phyloP scores from a whole-genome alignment of 2,329 filamentous ascomycete genomes.

The Orbilia javanica region DNA sequence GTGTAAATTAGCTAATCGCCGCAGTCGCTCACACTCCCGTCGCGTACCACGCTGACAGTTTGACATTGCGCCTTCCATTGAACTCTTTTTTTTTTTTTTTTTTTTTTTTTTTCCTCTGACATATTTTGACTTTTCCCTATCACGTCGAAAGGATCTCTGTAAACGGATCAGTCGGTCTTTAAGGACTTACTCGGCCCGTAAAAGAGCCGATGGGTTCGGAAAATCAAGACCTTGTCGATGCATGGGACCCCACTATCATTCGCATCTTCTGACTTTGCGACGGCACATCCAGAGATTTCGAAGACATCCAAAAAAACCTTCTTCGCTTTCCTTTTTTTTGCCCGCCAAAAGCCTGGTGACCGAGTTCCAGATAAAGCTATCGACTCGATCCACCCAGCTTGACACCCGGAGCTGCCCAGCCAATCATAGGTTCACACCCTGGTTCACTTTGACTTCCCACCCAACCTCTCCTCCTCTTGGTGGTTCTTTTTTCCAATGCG shows the following conservation, averaged over 20 bases:
- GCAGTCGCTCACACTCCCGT: neutral
- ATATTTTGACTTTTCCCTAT: neutral
- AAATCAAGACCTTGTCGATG: constrained; percentile 47
- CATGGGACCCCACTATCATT: constrained; percentile 39
- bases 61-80: constrained; percentile 30
- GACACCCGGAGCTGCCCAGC: constrained; percentile 44
- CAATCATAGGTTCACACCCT: constrained; percentile 22
- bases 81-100: neutral
- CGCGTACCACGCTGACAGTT: constrained; percentile 35
- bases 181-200: constrained; percentile 37
- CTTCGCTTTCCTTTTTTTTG: constrained; percentile 16
- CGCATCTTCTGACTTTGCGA: constrained; percentile 24
- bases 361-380: constrained; percentile 39
- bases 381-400: constrained; percentile 39
- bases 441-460: neutral
- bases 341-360: constrained; percentile 44
- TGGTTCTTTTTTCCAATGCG: neutral
- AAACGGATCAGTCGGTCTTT: too few relatives aligned
- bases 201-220: constrained; percentile 41
- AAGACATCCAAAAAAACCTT: too few relatives aligned
- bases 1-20: neutral
- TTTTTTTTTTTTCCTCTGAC: neutral
- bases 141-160: constrained; percentile 1
- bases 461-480: constrained; percentile 9
- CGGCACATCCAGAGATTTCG: too few relatives aligned